phyloP scores from a whole-genome alignment of 2,329 filamentous ascomycete species.

The Neurospora sp. region DNA sequence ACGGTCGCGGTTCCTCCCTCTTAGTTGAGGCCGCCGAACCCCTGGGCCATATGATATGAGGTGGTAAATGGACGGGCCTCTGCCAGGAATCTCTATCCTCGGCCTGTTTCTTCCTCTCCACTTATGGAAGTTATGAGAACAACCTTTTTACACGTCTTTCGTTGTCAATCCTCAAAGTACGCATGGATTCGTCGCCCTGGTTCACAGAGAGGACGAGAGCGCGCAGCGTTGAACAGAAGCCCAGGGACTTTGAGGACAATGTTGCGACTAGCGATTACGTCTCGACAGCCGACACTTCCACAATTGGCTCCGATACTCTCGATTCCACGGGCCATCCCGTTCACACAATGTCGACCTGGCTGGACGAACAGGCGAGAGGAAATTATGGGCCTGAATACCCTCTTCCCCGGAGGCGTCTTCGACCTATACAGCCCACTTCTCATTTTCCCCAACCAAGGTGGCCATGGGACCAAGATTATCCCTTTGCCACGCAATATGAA shows the following conservation, averaged over 20 bases:
- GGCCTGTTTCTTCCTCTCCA: not conserved
- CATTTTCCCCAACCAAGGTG: not conserved
- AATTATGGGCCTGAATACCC: not conserved
- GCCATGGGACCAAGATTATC: not conserved
- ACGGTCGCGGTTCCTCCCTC: not conserved
- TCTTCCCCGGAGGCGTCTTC: not conserved
- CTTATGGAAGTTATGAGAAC: not conserved
- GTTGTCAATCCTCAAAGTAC: not conserved
- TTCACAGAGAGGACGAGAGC: not conserved
- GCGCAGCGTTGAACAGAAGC: not conserved
- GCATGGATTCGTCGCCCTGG: not conserved
- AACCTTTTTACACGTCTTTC: too few relatives aligned
- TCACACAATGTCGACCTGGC: not conserved
- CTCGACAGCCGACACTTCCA: not conserved
- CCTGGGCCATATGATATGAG: not conserved
- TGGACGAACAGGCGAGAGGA: not conserved
- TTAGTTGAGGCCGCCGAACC: not conserved
- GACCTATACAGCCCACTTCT: not conserved
- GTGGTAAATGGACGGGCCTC: accelerated
- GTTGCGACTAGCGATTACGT: not conserved
- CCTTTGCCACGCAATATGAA: not conserved
- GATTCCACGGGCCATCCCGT: not conserved
- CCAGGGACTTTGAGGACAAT: not conserved
- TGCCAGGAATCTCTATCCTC: not conserved
- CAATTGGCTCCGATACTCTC: not conserved